A percentile compares a stretch with the other conserved stretches of the same genome.
phyloP scores from a whole-genome alignment of 768 basidiomycete genomes.

The Russula dissimulans region DNA sequence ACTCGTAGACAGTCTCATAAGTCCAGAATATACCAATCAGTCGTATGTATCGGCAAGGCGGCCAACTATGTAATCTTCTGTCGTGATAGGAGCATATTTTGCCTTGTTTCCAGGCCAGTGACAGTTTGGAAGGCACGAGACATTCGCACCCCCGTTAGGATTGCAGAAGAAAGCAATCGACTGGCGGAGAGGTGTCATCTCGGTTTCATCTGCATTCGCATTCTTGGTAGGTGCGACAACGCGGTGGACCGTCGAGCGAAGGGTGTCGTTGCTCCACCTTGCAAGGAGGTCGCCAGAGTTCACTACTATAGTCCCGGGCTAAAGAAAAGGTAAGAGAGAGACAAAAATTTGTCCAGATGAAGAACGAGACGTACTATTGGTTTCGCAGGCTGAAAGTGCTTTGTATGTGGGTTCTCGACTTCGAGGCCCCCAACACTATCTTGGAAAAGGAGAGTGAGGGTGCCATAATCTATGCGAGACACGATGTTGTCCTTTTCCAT shows the following conservation, averaged over 20 bases:
- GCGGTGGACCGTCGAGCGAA: constrained; percentile 73
- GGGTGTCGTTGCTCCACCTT: constrained; percentile 75
- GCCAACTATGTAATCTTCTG: constrained; percentile 70
- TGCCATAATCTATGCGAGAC: constrained; percentile 53
- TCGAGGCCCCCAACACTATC: constrained; percentile 79
- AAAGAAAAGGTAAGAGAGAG: not conserved
- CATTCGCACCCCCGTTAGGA: constrained; percentile 59
- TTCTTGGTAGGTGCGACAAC: constrained; percentile 64
- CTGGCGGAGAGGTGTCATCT: constrained; percentile 57
- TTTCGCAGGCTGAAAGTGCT: constrained; percentile 56
- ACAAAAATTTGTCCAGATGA: not conserved
- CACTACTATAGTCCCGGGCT: constrained; percentile 77
- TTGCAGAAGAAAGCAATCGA: constrained; percentile 87
- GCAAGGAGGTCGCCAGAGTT: constrained; percentile 76
- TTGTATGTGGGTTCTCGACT: constrained; percentile 72
- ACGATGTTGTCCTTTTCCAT: not conserved
- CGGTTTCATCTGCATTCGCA: constrained; percentile 39
- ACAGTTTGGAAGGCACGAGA: constrained; percentile 65
- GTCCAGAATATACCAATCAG: not conserved
- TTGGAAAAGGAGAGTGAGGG: constrained; percentile 76
- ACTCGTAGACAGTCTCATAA: not conserved
- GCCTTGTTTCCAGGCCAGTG: constrained; percentile 38
- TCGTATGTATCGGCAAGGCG: constrained; percentile 51
- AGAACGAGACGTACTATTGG: constrained; percentile 51
- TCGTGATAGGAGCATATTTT: constrained; percentile 64